Percentiles rank a stretch among this genome's conserved stretches.
phyloP scores from a whole-genome alignment of 768 basidiomycete genomes.

The Boletus sensibilis region DNA sequence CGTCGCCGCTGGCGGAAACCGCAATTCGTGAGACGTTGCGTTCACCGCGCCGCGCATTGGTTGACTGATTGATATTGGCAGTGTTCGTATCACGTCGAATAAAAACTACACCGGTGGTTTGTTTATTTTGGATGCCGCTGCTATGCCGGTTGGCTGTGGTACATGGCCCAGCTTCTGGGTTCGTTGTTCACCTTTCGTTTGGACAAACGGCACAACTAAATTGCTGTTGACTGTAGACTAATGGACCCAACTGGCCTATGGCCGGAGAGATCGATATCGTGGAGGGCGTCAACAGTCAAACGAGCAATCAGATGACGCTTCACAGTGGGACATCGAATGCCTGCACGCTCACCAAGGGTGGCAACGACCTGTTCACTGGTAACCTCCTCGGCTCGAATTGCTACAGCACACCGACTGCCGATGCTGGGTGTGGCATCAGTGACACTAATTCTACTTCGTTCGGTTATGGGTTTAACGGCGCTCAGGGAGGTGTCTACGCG shows the following conservation, averaged over 20 bases:
- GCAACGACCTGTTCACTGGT: conserved; percentile 24
- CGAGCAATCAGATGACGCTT: conserved; percentile 61
- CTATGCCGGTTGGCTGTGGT: conserved; percentile 72
- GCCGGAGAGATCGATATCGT: conserved; percentile 70
- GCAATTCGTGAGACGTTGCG: conserved; percentile 45
- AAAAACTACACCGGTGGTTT: conserved; percentile 64
- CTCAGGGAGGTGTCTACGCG: conserved; percentile 53
- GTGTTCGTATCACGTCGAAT: conserved; percentile 66
- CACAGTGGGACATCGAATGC: conserved; percentile 52
- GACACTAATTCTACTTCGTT: conserved; percentile 45
- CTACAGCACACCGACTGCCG: conserved; percentile 37
- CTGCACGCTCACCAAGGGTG: conserved; percentile 21
- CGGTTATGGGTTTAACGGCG: conserved; percentile 34
- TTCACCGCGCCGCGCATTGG: not conserved
- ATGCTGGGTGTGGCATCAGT: conserved; percentile 51
- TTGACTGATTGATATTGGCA: conserved; percentile 23
- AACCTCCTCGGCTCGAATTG: conserved; percentile 34
- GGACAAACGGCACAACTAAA: not conserved
- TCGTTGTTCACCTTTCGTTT: conserved; percentile 9
- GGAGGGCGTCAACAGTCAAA: conserved; percentile 65
- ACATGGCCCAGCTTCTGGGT: conserved; percentile 61
- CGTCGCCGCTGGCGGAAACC: conserved; percentile 50
- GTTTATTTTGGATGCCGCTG: conserved; percentile 69
- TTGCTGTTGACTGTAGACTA: conserved; percentile 28
- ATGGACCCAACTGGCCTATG: conserved; percentile 52